A percentile compares a stretch with the other conserved stretches of the same genome.
These are phyloP conservation scores for Penicillium fuscoglaucum DNA, from an alignment of 2,329 filamentous ascomycete species.

Conservation along the genomic window DNA sequence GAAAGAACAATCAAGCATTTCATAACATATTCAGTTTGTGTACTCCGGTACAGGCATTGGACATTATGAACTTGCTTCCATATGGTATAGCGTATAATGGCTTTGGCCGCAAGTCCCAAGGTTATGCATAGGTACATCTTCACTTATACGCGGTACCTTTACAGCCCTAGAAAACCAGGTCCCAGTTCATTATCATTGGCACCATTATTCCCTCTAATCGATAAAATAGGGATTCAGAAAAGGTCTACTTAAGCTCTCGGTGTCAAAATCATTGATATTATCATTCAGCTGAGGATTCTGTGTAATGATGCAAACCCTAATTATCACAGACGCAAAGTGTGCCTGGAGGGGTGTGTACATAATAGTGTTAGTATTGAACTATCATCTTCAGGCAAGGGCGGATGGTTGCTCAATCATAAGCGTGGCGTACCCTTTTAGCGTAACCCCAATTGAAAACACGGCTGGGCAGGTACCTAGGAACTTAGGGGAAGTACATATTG, in stretches of 20 bases:
- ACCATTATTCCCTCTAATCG: background rate
- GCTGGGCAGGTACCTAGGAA: constrained; percentile 13
- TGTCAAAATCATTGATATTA: background rate
- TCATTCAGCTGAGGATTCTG: background rate
- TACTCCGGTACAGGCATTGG: background rate
- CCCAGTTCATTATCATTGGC: background rate
- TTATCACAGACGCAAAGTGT: background rate
- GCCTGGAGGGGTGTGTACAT: background rate
- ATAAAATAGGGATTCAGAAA: background rate
- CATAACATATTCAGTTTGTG: background rate
- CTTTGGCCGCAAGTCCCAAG: background rate
- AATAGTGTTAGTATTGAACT: background rate
- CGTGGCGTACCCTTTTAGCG: constrained; percentile 18
- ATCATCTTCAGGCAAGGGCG: constrained; percentile 10
- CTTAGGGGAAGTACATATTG: background rate
- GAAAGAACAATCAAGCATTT: background rate
- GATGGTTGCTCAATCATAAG: constrained; percentile 22
- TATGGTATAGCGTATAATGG: background rate
- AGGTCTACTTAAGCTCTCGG: constrained; percentile 5
- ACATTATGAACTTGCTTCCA: background rate
- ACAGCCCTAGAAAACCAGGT: background rate
- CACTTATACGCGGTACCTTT: background rate
- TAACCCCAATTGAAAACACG: constrained; percentile 23
- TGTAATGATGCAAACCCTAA: constrained; percentile 9
- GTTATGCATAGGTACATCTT: constrained; percentile 4